phyloP scores from a whole-genome alignment of 768 basidiomycete genomes.

The Clitopilus hobsonii region DNA sequence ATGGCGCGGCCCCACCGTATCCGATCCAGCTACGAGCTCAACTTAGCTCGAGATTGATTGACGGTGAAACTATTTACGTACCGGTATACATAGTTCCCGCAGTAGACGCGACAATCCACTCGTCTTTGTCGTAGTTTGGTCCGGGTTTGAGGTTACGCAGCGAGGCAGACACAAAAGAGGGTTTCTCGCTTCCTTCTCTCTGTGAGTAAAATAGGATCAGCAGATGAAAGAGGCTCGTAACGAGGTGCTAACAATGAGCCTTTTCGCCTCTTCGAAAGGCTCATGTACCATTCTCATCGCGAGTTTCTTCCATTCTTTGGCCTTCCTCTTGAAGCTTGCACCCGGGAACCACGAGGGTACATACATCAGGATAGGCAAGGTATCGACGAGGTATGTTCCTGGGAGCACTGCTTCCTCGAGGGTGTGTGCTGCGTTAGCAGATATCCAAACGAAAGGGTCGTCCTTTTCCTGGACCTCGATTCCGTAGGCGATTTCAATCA shows the following conservation, averaged over 20 bases:
- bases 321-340: constrained; percentile 28
- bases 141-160: constrained; percentile 10
- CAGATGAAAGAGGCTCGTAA: background rate
- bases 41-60: background rate
- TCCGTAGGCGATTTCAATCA: constrained; percentile 29
- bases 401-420: constrained; percentile 21
- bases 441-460: constrained; percentile 28
- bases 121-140: background rate
- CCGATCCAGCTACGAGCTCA: constrained; percentile 17
- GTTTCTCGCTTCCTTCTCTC: constrained; percentile 13
- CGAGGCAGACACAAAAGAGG: constrained; percentile 16
- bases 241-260: constrained; percentile 11
- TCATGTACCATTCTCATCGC: constrained; percentile 15
- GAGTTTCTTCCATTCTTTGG: constrained; percentile 19
- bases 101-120: constrained; percentile 14
- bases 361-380: constrained; percentile 22
- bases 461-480: constrained; percentile 23
- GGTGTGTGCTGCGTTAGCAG: constrained; percentile 21
- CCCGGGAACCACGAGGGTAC: constrained; percentile 32
- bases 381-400: constrained; percentile 29
- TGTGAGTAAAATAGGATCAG: background rate
- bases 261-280: constrained; percentile 17
- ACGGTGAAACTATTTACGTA: constrained; percentile 1
- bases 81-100: constrained; percentile 23
- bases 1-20: constrained; percentile 18